Percentiles rank a stretch among this genome's conserved stretches.
phyloP scores from a whole-genome alignment of 371 early-diverging fungal genomes.

The Zychaea mexicana region DNA sequence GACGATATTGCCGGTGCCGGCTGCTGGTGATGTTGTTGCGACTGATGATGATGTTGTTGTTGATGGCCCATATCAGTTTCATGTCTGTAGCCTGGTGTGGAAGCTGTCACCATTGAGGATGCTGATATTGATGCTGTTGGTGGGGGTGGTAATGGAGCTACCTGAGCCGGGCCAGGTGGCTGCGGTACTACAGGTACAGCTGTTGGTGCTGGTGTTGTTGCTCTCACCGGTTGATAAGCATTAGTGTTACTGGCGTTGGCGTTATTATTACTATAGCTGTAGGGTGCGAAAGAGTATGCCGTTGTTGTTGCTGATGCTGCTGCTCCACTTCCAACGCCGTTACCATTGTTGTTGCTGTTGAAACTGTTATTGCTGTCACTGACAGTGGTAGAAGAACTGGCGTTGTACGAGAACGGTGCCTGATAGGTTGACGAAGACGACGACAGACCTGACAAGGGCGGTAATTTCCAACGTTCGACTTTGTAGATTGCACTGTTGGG shows the following conservation, averaged over 20 bases:
- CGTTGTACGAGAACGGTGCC: slow-evolving; percentile 1
- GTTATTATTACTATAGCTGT: not conserved
- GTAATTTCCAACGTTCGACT: slow-evolving; percentile 7
- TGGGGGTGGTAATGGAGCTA: not conserved
- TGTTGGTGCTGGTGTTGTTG: not conserved
- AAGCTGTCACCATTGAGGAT: not conserved
- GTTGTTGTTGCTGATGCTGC: not conserved
- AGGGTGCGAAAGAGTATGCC: not conserved
- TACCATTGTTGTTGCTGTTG: not conserved
- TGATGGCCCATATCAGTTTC: not conserved
- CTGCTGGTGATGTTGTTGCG: not conserved
- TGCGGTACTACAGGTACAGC: not conserved
- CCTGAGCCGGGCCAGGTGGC: not conserved
- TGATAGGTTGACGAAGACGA: slow-evolving; percentile 1
- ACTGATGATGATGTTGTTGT: not conserved
- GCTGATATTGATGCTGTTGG: not conserved
- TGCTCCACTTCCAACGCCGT: no score
- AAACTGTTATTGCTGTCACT: no score
- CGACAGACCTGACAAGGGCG: slow-evolving; percentile 2
- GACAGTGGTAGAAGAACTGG: not conserved
- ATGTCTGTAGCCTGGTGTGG: not conserved
- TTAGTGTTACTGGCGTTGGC: not conserved
- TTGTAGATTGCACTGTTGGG: not conserved
- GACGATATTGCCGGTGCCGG: not conserved
- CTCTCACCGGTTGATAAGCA: not conserved